Percentiles rank a stretch among this genome's conserved stretches.
phyloP scores from a whole-genome alignment of 371 early-diverging fungal species.

The Mortierella sp. region DNA sequence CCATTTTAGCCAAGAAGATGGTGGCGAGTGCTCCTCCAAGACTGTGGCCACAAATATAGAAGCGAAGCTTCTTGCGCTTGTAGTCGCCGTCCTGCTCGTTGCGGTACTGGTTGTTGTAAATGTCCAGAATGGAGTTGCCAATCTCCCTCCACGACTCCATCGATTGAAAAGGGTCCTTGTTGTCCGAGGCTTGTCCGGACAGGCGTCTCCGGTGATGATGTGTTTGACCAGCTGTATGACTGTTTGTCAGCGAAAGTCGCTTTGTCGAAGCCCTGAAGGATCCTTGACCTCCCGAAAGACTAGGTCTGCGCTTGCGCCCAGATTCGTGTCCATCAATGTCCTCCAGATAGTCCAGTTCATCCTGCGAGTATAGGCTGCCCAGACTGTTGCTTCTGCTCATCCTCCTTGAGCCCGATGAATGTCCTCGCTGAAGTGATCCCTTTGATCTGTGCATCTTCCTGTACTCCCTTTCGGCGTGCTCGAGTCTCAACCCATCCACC shows the following conservation, averaged over 20 bases:
- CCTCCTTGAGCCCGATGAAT: slow-evolving; percentile 13
- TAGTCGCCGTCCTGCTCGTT: slow-evolving; percentile 35
- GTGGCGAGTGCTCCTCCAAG: slow-evolving; percentile 52
- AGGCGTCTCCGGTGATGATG: slow-evolving; percentile 27
- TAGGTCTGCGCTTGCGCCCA: slow-evolving; percentile 19
- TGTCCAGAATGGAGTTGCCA: slow-evolving; percentile 51
- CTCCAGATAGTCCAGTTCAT: slow-evolving; percentile 22
- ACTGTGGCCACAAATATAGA: slow-evolving; percentile 55
- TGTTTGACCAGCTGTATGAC: slow-evolving; percentile 8
- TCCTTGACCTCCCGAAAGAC: slow-evolving; percentile 8
- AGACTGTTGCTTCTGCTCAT: slow-evolving; percentile 33
- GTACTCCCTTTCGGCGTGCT: slow-evolving; percentile 52
- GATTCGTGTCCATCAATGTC: slow-evolving; percentile 4
- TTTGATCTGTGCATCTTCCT: slow-evolving; percentile 19
- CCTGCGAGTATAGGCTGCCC: slow-evolving; percentile 32
- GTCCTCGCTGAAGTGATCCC: not conserved
- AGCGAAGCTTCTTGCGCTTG: slow-evolving; percentile 56
- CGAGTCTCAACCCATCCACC: slow-evolving; percentile 55
- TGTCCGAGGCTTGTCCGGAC: slow-evolving; percentile 25
- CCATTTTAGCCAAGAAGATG: slow-evolving; percentile 73
- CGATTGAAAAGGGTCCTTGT: slow-evolving; percentile 37
- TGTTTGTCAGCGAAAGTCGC: slow-evolving; percentile 24
- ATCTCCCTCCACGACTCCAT: slow-evolving; percentile 33
- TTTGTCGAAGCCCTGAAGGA: slow-evolving; percentile 20
- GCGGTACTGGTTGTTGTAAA: slow-evolving; percentile 48